Conservation (phyloP, 495 filamentous ascomycete genomes). For the Xylaria telfairii region DNA sequence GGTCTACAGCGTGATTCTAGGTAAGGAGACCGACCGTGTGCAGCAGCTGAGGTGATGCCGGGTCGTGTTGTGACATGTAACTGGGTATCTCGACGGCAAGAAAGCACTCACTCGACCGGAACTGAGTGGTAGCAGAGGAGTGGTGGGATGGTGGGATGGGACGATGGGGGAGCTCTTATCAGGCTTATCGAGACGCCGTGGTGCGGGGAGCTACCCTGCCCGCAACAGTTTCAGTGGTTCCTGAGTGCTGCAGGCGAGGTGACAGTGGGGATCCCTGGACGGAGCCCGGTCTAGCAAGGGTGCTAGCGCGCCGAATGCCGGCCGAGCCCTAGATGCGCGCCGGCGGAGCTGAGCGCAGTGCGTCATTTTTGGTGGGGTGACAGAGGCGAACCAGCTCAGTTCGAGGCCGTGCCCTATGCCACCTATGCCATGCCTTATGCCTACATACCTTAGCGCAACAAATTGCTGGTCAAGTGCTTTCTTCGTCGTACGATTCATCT, state of each 20-base stretch:
- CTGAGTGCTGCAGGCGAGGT: constrained; percentile 19
- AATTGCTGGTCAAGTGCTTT: background rate
- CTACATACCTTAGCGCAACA: background rate
- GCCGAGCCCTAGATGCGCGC: background rate
- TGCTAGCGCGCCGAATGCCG: constrained; percentile 24
- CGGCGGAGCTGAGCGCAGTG: constrained; percentile 22
- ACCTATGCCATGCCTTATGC: background rate
- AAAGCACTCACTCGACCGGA: constrained; percentile 15
- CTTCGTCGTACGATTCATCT: background rate
- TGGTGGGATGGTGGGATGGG: constrained; percentile 23
- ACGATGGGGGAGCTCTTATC: constrained; percentile 25
- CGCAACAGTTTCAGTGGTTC: background rate
- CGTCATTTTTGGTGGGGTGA: constrained; percentile 25
- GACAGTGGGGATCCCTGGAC: constrained; percentile 12
- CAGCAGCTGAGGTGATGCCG: constrained; percentile 12
- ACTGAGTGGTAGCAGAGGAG: background rate
- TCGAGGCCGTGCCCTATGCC: background rate
- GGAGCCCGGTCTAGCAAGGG: background rate
- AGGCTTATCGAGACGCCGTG: constrained; percentile 13
- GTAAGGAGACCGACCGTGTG: background rate
- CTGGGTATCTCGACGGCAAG: constrained; percentile 18
- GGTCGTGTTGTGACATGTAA: constrained; percentile 23
- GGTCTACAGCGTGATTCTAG: constrained; percentile 2
- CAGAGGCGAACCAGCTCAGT: background rate
- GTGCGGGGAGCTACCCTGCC: constrained; percentile 23